Percentiles rank a stretch among this genome's conserved stretches.
Evolutionary conservation across 2,329 filamentous ascomycete species (phyloP).

Genomic region (Hymenoscyphus albidus): DNA sequence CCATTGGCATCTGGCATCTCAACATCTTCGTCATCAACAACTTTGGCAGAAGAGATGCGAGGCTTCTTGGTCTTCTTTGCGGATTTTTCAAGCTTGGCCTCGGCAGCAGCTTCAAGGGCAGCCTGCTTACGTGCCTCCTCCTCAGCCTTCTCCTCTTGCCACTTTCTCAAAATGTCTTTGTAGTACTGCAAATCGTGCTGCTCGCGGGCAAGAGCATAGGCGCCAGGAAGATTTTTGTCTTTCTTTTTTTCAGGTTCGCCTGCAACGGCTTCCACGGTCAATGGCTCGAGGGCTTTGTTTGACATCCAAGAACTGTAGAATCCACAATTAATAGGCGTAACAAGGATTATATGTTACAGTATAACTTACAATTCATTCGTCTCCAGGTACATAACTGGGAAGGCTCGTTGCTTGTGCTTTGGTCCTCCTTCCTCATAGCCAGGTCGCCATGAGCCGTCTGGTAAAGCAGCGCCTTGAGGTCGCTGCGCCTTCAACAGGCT

Average conservation of each 20-base stretch:
- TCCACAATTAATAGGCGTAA: slow-evolving; percentile 16
- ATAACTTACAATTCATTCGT: slow-evolving; percentile 93
- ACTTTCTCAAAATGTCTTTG: slow-evolving; percentile 72
- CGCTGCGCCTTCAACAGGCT: slow-evolving; percentile 66
- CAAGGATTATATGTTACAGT: neutral
- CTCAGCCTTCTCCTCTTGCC: slow-evolving; percentile 61
- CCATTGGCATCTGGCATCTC: slow-evolving; percentile 55
- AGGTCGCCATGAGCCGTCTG: slow-evolving; percentile 82
- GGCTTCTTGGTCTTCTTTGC: slow-evolving; percentile 42
- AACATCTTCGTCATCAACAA: slow-evolving; percentile 50
- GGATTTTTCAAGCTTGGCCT: slow-evolving; percentile 45
- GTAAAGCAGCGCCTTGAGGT: slow-evolving; percentile 76
- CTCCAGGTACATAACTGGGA: slow-evolving; percentile 89
- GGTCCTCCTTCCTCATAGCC: slow-evolving; percentile 86
- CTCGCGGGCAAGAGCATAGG: slow-evolving; percentile 77
- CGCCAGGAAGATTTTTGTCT: slow-evolving; percentile 72
- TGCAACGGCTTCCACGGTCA: slow-evolving; percentile 69
- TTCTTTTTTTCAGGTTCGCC: slow-evolving; percentile 63
- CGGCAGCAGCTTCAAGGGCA: slow-evolving; percentile 41
- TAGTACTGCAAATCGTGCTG: slow-evolving; percentile 75
- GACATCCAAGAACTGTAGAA: slow-evolving; percentile 76
- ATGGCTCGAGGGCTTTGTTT: slow-evolving; percentile 75
- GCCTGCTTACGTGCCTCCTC: slow-evolving; percentile 46
- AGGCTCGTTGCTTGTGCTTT: slow-evolving; percentile 78
- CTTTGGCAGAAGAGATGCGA: slow-evolving; percentile 39